A percentile compares a stretch with the other conserved stretches of the same genome.
These are phyloP conservation scores for Hevea brasiliensis DNA, from an alignment of 345 rosid genomes.

Conservation along the genomic window DNA sequence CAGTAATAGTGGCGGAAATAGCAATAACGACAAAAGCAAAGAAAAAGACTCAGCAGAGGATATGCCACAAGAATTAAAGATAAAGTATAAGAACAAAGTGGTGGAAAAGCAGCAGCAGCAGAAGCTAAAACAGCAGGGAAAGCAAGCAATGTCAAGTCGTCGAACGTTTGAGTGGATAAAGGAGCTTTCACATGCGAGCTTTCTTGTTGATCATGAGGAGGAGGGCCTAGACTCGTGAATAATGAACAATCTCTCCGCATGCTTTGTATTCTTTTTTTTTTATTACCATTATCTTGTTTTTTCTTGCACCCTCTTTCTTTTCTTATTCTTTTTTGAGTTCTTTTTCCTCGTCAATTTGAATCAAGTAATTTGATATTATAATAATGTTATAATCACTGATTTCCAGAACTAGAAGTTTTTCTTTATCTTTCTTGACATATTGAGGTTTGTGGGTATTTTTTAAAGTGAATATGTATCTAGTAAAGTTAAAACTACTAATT, in stretches of 20 bases:
- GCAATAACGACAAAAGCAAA: neutral
- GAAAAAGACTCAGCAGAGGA: conserved; percentile 27
- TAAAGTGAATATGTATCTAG: neutral
- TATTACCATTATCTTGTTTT: conserved; percentile 25
- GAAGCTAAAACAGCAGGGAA: conserved; percentile 30
- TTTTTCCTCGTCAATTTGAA: conserved; percentile 11
- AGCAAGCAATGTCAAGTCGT: conserved; percentile 60
- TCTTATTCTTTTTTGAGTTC: neutral
- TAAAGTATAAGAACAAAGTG: conserved; percentile 36
- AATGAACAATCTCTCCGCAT: conserved; percentile 16
- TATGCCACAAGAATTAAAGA: conserved; percentile 34
- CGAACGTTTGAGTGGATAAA: conserved; percentile 88
- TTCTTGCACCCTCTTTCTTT: neutral
- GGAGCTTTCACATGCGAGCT: conserved; percentile 66
- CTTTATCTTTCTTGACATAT: neutral
- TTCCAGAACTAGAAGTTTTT: conserved; percentile 5
- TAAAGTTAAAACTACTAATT: no score
- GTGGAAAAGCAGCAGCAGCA: conserved; percentile 40
- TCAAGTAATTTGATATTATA: neutral
- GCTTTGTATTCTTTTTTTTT: conserved; percentile 21
- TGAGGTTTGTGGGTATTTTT: neutral
- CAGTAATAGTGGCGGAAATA: neutral
- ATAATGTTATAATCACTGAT: conserved; percentile 9
- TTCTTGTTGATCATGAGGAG: conserved; percentile 33
- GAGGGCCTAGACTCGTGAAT: conserved; percentile 17